A percentile compares a stretch with the other conserved stretches of the same genome.
phyloP scores from a whole-genome alignment of 2,329 filamentous ascomycete species.

The Verticillium nubilum region DNA sequence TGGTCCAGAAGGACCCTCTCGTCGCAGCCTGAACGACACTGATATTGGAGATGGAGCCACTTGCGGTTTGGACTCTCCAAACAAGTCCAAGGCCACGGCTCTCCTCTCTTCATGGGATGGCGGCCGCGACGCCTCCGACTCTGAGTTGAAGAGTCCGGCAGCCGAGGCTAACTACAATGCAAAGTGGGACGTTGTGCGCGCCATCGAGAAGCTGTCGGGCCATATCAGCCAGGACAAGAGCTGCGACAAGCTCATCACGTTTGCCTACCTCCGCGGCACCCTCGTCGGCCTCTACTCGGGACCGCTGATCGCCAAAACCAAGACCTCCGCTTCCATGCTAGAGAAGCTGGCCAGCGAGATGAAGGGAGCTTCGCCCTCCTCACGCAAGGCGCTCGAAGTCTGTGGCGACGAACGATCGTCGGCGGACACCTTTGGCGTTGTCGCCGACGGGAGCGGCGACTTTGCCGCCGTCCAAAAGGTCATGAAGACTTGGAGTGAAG shows the following conservation, averaged over 20 bases:
- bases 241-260: background rate
- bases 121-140: background rate
- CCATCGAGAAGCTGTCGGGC: background rate
- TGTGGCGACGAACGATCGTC: background rate
- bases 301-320: background rate
- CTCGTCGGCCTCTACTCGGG: background rate
- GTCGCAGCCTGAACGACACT: background rate
- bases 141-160: background rate
- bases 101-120: background rate
- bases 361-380: background rate
- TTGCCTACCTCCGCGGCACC: slow-evolving; percentile 1
- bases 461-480: background rate
- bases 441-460: background rate
- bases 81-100: background rate
- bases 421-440: background rate
- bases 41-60: background rate
- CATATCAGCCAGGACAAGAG: background rate
- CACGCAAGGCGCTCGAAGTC: background rate
- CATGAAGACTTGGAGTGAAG: background rate
- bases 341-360: background rate
- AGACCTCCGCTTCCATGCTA: background rate
- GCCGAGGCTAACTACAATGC: background rate
- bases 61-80: background rate
- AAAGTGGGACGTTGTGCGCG: background rate
- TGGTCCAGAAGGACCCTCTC: background rate